Base-by-base conservation (phyloP, 345 rosid genomes). In the Ceriops zippeliana region DNA sequence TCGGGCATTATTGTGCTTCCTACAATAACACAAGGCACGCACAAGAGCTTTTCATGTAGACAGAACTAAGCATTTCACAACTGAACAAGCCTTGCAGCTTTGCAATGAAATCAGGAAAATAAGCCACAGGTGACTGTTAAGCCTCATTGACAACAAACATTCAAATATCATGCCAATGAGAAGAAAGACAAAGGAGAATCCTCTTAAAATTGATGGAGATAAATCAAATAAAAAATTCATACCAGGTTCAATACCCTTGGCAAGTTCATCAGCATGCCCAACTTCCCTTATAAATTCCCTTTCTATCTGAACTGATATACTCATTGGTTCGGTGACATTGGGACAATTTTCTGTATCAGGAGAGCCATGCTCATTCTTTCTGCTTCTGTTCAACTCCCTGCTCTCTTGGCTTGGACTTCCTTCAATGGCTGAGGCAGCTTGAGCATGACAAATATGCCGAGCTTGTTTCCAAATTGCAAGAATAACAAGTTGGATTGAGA, bases 381-480 rank as follows among this genome's bases (percentile, higher is more conserved):
- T 78, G 77, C 81, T 80, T 56, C 84, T 80, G 79, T 87, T 83
- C 76, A 75, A 79, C 75, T 82, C 83, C 57, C 62, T 56, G 64
- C 60, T 79, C 65, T 84, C 91, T 69, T 66, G 85, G 75, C 73
- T 82, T 42, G 95, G 91, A 75, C 88, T 91, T 82, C 88, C 96
- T 86, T 90, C 96, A 74, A 80, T 82, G 58, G 86, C 96, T 68
- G 98, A 91, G 58, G 91, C 91, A 83, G 97, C 97, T 77, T 82
- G 91, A 26, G 99, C 71, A 78, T 95, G 99, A 82, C 98, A 90
- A 73, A 91, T 89, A 84, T 90, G 83, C 72, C 91, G 75, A 24
- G 96, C 98, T 75, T 88, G 98, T 85, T 90, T 95, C 98, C 98
- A 91, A 58, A 91, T 89, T 69, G 98, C 99, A 46, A 91, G 93